Base-by-base conservation (phyloP, 352 stramenopile genomes). In the Globisporangium parvum region DNA sequence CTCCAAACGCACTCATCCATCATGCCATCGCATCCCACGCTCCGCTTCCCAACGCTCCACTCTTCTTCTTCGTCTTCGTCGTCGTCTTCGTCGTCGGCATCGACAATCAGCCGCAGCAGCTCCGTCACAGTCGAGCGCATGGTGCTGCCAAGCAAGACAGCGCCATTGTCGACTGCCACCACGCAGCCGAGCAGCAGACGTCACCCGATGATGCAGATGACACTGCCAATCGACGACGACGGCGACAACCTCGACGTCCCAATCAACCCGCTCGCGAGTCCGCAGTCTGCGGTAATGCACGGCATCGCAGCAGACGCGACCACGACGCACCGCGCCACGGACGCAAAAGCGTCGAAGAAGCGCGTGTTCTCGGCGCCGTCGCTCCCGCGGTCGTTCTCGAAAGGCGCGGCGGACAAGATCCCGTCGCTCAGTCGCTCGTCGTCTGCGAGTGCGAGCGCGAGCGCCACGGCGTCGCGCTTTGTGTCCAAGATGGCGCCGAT, bases 401-500 rank as follows among this genome's bases (percentile, higher is more conserved):
- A 47, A 37, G 23, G 53, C 21, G 44, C 53, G 17, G 31, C 41
- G 11, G 49, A 62, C 40, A 56, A 57, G 33, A 53, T 57, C 31
- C 57, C 57, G 42, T 39, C 57, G 42, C 51, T 63, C 33, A 39
- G 44, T 1, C 57, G 57, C 11, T 57, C 64, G 3, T 73, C 69
- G 23, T 71, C 67, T 4, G 53, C 62, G 50, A 59, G 18, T 15
- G 20, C 70, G 31, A 37, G 28, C 5, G 71, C 71, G 18, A 53
- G 49, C 3, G 49, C 50, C 15, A 63, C 60, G 23, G 69, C 78
- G 3, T 80, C 74, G 21, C 69, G 71, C 10, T 71, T 91, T 57
- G 70, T 89, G 3, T 83, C 67, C 51, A 78, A 81, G 12, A 85
- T 91, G 75, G 69, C 73, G 31, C 74, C 75, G 8, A 74, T 85